Conservation (phyloP, 2,329 filamentous ascomycete species). For the Microdochium trichocladiopsis region DNA sequence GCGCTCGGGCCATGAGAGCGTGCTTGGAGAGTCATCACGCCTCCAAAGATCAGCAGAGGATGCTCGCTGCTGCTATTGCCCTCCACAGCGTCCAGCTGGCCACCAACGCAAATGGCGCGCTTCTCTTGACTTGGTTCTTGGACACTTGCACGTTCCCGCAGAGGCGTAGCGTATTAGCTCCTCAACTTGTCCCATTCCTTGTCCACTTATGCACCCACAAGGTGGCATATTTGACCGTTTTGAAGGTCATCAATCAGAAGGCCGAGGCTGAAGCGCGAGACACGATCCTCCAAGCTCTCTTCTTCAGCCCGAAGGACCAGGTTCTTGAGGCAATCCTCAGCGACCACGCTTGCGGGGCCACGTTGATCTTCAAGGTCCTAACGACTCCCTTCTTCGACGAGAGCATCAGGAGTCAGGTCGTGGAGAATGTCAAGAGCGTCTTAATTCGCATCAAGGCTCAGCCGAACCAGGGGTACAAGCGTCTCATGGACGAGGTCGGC, state of each 20-base stretch:
- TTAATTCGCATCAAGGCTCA: slow-evolving; percentile 86
- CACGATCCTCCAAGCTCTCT: slow-evolving; percentile 80
- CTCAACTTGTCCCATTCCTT: slow-evolving; percentile 83
- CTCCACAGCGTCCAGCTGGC: slow-evolving; percentile 93
- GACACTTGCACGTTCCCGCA: slow-evolving; percentile 96
- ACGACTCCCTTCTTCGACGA: slow-evolving; percentile 98
- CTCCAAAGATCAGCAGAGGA: slow-evolving; percentile 89
- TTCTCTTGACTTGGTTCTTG: slow-evolving; percentile 94
- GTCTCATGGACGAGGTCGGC: slow-evolving; percentile 96
- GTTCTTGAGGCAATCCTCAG: slow-evolving; percentile 83
- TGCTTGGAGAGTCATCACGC: slow-evolving; percentile 94
- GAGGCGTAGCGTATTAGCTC: slow-evolving; percentile 84
- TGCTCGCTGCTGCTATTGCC: slow-evolving; percentile 92
- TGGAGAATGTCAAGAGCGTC: slow-evolving; percentile 87
- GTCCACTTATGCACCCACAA: slow-evolving; percentile 98
- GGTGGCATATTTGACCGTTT: slow-evolving; percentile 91
- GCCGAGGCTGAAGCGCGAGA: slow-evolving; percentile 90
- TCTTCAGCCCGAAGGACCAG: slow-evolving; percentile 84
- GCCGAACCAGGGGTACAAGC: slow-evolving; percentile 93
- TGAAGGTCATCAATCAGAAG: slow-evolving; percentile 98
- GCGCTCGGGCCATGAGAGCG: slow-evolving; percentile 90
- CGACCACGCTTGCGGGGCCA: slow-evolving; percentile 88
- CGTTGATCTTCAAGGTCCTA: slow-evolving; percentile 95
- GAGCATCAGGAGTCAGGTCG: slow-evolving; percentile 75
- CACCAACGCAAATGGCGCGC: slow-evolving; percentile 89